These are phyloP conservation scores for Priceomyces medius DNA, from an alignment of 805 yeast genomes.

Conservation along the genomic window DNA sequence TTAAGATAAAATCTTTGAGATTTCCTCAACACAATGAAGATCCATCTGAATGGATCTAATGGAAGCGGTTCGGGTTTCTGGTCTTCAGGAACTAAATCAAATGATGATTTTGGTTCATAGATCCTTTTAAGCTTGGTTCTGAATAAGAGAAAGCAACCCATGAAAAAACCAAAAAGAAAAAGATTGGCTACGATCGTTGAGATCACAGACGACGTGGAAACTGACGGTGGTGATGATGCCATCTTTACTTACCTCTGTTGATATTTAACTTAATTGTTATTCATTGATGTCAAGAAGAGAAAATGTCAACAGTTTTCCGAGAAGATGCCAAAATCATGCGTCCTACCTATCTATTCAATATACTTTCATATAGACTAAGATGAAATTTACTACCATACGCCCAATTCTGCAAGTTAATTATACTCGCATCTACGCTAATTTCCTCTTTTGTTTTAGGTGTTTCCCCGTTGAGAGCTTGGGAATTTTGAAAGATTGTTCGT, in stretches of 20 bases:
- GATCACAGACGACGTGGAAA: constrained; percentile 71
- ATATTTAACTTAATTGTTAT: not conserved
- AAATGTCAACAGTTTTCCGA: not conserved
- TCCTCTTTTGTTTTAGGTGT: no score
- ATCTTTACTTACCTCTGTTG: not conserved
- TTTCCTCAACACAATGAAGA: constrained; percentile 58
- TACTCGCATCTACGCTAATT: no score
- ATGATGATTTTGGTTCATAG: constrained; percentile 79
- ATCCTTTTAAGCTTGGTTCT: constrained; percentile 68
- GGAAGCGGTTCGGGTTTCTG: constrained; percentile 75
- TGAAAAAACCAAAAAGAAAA: constrained; percentile 60
- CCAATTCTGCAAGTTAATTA: no score
- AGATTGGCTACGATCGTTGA: constrained; percentile 71
- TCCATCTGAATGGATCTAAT: constrained; percentile 68
- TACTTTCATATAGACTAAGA: no score
- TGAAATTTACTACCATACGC: no score
- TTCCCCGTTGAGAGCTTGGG: no score
- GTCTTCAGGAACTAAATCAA: constrained; percentile 55
- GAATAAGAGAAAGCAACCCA: constrained; percentile 60
- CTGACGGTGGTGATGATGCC: constrained; percentile 9
- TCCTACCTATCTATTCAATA: no score
- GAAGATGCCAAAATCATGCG: not conserved
- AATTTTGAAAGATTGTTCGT: no score
- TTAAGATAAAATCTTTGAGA: constrained; percentile 74
- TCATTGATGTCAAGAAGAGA: not conserved